These are phyloP conservation scores for Aspergillus funiculosus DNA, from an alignment of 495 filamentous ascomycete genomes.

Conservation along the genomic window DNA sequence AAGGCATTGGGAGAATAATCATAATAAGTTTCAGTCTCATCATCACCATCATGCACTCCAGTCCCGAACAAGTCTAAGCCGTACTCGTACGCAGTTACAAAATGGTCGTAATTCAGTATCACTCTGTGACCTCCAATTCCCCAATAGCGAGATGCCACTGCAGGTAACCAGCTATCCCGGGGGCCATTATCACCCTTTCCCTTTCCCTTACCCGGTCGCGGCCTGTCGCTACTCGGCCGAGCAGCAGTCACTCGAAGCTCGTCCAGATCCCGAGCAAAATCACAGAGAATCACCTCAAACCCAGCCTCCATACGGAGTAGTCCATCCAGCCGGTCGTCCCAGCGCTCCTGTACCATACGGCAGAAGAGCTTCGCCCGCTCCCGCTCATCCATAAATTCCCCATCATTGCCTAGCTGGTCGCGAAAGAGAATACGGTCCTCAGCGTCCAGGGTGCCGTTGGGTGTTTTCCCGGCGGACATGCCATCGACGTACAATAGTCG, in stretches of 20 bases:
- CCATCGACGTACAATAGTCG: constrained; percentile 57
- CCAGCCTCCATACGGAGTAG: constrained; percentile 63
- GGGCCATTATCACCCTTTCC: constrained; percentile 8
- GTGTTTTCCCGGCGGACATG: constrained; percentile 50
- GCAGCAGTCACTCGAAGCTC: constrained; percentile 26
- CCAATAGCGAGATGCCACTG: constrained; percentile 51
- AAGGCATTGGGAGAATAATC: too few species aligned
- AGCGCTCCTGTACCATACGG: constrained; percentile 38
- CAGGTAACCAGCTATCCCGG: constrained; percentile 26
- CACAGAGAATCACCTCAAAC: constrained; percentile 65
- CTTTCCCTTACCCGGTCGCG: constrained; percentile 11
- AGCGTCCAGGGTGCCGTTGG: constrained; percentile 53
- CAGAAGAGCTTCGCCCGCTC: constrained; percentile 48
- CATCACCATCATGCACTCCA: too few species aligned
- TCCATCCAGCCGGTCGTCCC: constrained; percentile 51
- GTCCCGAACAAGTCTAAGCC: constrained; percentile 46
- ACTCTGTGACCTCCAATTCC: constrained; percentile 52
- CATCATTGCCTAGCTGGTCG: constrained; percentile 5
- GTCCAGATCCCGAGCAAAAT: constrained; percentile 45
- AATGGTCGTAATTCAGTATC: constrained; percentile 53
- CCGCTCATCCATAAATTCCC: constrained; percentile 29
- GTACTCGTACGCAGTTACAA: constrained; percentile 55
- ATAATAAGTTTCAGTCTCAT: too few species aligned
- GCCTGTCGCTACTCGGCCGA: constrained; percentile 8
- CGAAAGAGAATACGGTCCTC: constrained; percentile 48